Base-by-base conservation (phyloP, 2,329 filamentous ascomycete genomes). In the Tolypocladium cylindrosporum region DNA sequence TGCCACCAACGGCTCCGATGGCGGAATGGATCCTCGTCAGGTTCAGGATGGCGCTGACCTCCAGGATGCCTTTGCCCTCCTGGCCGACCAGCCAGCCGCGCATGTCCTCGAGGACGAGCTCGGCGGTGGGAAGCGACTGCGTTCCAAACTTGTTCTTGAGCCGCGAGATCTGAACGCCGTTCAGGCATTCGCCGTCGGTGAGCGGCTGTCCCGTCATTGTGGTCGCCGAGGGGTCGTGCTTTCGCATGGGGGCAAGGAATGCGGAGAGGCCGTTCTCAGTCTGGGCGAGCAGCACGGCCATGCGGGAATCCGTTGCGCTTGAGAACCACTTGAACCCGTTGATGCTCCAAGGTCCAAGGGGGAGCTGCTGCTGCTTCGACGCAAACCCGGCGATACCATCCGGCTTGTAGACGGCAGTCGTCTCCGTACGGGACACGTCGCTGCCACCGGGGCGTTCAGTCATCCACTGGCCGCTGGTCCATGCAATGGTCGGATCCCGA, bases 381-480 rank as follows among this genome's bases (percentile, higher is more conserved):
- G 64, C 64, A 2, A 65, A 36, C 1, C 59, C 61, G 13, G 39
- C 54, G 14, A 59, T 16, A 24, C 42, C 60, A 14, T 59, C 58
- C 10, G 67, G 64, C 14, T 63, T 52, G 0, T 66, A 64, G 34
- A 58, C 69, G 4, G 85, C 85, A 5, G 81, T 70, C 0, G 87
- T 90, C 69, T 90, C 87, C 0, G 84, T 88, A 42, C 79, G 77
- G 4, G 83, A 83, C 1, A 90, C 85, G 64, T 90, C 87, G 61
- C 84, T 88, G 0, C 87, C 87, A 1, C 87, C 87, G 0, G 79
- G 77, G 2, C 87, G 77, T 64, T 90, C 87, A 0, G 87, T 90
- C 87, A 90, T 90, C 87, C 88, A 90, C 67, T 90, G 87, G 0
- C 87, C 87, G 45, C 82, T 87, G 0, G 86, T 90, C 87, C 87